Base-by-base conservation (phyloP, 2,329 filamentous ascomycete genomes). In the Emergomyces orientalis region DNA sequence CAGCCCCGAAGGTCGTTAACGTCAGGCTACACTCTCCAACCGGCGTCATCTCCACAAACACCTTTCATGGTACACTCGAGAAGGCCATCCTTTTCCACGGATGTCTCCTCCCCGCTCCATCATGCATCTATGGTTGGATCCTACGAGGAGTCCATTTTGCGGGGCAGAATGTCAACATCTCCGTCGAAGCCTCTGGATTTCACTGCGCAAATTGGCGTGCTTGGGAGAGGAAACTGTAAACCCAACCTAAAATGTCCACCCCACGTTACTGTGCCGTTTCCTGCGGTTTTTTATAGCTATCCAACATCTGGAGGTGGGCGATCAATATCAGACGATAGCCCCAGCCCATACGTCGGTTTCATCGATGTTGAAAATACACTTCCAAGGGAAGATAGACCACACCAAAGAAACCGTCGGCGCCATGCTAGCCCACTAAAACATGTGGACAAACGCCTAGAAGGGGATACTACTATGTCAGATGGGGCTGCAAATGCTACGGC, bases 41-140 rank as follows among this genome's bases (percentile, higher is more conserved):
- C 77, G 25, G 76, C 72, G 74, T 83, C 64, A 74, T 79, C 72
- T 67, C 80, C 70, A 67, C 78, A 66, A 66, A 71, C 68, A 37
- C 69, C 65, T 37, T 57, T 64, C 55, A 30, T 65, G 9, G 7
- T 37, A 17, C 63, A 61, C 63, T 80, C 27, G 79, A 84, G 19
- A 74, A 52, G 81, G 19, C 82, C 91, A 52, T 86, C 88, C 0
- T 97, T 92, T 0, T 79, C 90, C 55, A 82, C 84, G 19, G 86
- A 88, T 0, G 92, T 96, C 55, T 78, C 81, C 2, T 91, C 90
- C 2, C 88, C 90, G 3, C 79, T 94, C 34, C 89, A 93, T 63
- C 91, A 95, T 75, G 92, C 93, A 9, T 92, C 92, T 3, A 95
- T 99, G 89, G 93, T 97, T 1, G 94, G 94, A 1, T 97, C 93